Evolutionary conservation across 2,329 filamentous ascomycete species (phyloP), one percentile per base, ranked within the genome.

Genomic region (Pestalotiopsis sp.): DNA sequence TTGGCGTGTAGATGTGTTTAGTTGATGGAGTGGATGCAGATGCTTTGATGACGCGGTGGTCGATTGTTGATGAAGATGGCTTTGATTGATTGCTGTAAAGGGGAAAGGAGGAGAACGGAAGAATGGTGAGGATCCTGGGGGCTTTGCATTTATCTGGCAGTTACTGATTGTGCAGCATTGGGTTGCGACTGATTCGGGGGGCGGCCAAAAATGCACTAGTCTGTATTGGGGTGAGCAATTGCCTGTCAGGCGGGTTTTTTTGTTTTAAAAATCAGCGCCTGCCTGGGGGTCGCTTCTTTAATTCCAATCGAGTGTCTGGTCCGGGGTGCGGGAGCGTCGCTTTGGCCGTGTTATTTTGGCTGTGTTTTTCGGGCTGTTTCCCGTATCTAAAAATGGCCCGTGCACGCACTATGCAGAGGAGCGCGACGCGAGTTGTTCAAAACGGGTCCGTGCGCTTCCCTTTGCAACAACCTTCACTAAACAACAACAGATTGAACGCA

Each of bases 1-100:
- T 63, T 63, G 67, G 75, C 68, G 68, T 72, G 74, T 41, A 36
- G 41, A 62, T 68, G 75, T 69, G 68, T 72, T 73, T 66, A 49
- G 63, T 60, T 60, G 64, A 66, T 66, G 52, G 72, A 72, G 68
- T 69, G 75, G 73, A 81, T 77, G 76, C 75, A 75, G 71, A 71
- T 72, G 69, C 70, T 36, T 74, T 75, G 73, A 71, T 72, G 73
- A 66, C 66, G 68, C 68, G 76, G 73, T 9, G 36, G 52, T 38
- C 23, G 31, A 38, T 31, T 57, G 61, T 56, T 63, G 65, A 67
- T 60, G 65, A 25, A 38, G 38, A 25, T 67, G 64, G 62, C 45
- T 52, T 56, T 38, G 45, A 64, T 62, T 67, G 66, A 64, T 62
- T 67, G 66, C 62, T 71, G 66, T 60, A 68, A 68, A 70, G 67